Percentiles rank a stretch among this genome's conserved stretches.
Conservation (phyloP, 2,329 filamentous ascomycete species). For the Colletotrichum incanum region DNA sequence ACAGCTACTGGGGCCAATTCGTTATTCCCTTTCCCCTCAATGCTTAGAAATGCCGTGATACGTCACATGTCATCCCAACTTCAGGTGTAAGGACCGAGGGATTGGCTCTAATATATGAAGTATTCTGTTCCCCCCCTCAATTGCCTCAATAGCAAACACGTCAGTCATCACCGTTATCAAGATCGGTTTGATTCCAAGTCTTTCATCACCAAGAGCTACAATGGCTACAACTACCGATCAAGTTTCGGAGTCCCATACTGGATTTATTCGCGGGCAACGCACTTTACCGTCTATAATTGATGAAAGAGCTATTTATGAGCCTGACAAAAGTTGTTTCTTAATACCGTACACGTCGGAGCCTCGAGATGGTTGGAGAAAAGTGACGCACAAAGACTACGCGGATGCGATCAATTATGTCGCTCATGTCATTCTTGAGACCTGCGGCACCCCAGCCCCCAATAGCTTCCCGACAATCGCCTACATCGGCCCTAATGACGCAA, state of each 20-base stretch:
- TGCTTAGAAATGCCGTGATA: conserved; percentile 35
- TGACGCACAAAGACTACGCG: conserved; percentile 56
- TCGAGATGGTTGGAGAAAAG: conserved; percentile 57
- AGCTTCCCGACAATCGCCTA: conserved; percentile 60
- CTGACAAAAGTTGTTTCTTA: conserved; percentile 53
- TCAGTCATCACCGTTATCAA: neutral
- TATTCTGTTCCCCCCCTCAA: neutral
- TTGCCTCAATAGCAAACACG: too few relatives aligned
- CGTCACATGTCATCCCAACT: conserved; percentile 34
- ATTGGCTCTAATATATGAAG: conserved; percentile 17
- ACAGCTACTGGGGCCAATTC: neutral
- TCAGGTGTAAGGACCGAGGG: conserved; percentile 9
- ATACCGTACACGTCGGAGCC: conserved; percentile 54
- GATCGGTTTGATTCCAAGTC: too few relatives aligned
- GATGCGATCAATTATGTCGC: conserved; percentile 58
- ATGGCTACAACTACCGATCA: conserved; percentile 29
- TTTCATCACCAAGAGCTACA: neutral
- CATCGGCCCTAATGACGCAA: conserved; percentile 60
- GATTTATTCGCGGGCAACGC: conserved; percentile 42
- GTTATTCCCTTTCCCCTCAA: neutral
- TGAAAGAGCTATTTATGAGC: conserved; percentile 53
- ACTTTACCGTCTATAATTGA: conserved; percentile 58
- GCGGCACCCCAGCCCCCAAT: conserved; percentile 48
- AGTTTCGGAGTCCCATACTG: conserved; percentile 3
- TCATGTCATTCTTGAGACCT: conserved; percentile 50